Evolutionary conservation across 1,139 yeast genomes (phyloP).

Genomic region (Blastobotrys malaysiensis): DNA sequence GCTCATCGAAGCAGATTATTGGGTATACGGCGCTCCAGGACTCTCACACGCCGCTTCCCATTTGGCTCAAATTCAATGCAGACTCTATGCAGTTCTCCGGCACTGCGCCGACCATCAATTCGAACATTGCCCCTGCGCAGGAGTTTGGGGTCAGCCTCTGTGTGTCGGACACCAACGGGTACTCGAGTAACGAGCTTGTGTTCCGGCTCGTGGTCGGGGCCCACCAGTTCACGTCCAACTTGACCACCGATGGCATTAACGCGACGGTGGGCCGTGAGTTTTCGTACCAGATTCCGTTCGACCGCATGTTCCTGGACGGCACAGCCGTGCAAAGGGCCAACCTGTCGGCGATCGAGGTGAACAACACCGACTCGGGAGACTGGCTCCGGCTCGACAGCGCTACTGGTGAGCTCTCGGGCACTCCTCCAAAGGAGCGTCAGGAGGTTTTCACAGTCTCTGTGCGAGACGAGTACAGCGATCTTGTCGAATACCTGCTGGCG

Average conservation of each 20-base stretch:
- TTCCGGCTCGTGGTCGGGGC: slow-evolving; percentile 83
- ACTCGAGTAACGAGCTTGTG: slow-evolving; percentile 61
- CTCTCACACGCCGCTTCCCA: slow-evolving; percentile 84
- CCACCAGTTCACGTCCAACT: slow-evolving; percentile 66
- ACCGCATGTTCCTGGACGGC: slow-evolving; percentile 58
- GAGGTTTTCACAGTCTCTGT: slow-evolving; percentile 50
- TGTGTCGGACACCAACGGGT: slow-evolving; percentile 76
- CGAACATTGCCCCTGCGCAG: slow-evolving; percentile 82
- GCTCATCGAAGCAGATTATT: slow-evolving; percentile 33
- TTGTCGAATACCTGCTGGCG: slow-evolving; percentile 54
- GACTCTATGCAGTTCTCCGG: slow-evolving; percentile 68
- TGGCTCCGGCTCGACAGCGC: slow-evolving; percentile 52
- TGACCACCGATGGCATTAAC: slow-evolving; percentile 43
- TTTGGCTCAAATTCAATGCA: slow-evolving; percentile 68
- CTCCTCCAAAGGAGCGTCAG: slow-evolving; percentile 48
- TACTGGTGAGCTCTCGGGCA: slow-evolving; percentile 40
- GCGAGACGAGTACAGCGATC: slow-evolving; percentile 58
- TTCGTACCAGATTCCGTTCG: slow-evolving; percentile 54
- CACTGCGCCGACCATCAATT: slow-evolving; percentile 78
- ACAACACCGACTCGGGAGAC: slow-evolving; percentile 45
- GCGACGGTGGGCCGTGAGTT: slow-evolving; percentile 60
- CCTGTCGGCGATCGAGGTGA: slow-evolving; percentile 48
- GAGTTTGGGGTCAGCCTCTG: slow-evolving; percentile 66
- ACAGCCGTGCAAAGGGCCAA: slow-evolving; percentile 42
- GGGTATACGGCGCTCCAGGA: slow-evolving; percentile 81